A percentile compares a stretch with the other conserved stretches of the same genome.
Evolutionary conservation across 139 green algal species (phyloP).

Genomic region (Chlamydomonas sp.): DNA sequence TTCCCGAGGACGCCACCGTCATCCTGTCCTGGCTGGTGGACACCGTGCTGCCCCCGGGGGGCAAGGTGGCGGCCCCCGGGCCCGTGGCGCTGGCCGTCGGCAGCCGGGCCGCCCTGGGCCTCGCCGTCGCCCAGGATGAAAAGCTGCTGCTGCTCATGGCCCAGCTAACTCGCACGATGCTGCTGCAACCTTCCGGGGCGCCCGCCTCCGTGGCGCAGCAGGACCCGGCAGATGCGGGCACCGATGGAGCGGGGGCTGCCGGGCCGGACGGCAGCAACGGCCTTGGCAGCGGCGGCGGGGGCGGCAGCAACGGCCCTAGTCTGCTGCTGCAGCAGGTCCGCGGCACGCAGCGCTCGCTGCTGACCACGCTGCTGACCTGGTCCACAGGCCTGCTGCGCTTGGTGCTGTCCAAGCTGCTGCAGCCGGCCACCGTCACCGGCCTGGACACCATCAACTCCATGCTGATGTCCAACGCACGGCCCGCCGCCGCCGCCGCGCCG

Average conservation of each 20-base stretch:
- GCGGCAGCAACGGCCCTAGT: too few relatives aligned
- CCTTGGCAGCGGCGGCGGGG: background rate
- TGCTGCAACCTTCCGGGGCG: background rate
- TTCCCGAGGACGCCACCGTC: conserved; percentile 12
- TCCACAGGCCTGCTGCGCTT: background rate
- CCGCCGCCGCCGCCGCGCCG: background rate
- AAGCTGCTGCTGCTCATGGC: conserved; percentile 36
- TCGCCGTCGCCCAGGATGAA: conserved; percentile 5
- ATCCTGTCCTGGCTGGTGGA: conserved; percentile 19
- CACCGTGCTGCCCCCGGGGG: conserved; percentile 30
- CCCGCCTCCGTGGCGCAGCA: background rate
- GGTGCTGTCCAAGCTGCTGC: conserved; percentile 14
- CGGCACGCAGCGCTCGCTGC: background rate
- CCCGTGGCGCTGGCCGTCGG: background rate
- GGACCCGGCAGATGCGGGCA: background rate
- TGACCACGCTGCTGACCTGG: conserved; percentile 19
- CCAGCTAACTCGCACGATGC: conserved; percentile 13
- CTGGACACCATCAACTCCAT: conserved; percentile 1
- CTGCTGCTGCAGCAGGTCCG: too few relatives aligned
- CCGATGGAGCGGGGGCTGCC: background rate
- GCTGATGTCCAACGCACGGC: background rate
- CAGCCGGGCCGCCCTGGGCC: background rate
- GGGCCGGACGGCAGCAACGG: background rate
- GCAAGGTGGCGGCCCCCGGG: background rate
- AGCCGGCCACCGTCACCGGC: background rate